Evolutionary conservation across 768 basidiomycete genomes (phyloP), one percentile per base, ranked within the genome.

Genomic region (Termitomyces sp.): DNA sequence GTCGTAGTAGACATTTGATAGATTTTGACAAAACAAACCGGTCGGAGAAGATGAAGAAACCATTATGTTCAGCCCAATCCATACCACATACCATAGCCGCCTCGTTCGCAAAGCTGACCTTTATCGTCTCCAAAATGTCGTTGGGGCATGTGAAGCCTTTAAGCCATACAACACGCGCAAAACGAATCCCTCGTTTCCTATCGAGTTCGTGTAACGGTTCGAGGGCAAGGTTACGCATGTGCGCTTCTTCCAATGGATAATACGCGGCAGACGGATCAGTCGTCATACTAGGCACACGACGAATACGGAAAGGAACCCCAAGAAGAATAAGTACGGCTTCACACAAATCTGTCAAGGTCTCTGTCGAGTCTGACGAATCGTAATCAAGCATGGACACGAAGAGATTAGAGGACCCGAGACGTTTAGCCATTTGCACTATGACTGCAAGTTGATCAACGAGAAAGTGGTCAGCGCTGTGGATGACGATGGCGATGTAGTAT

Each of bases 41-140:
- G 72, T 98, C 96, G 18, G 95, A 98, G 74, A 97, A 98, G 63
- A 98, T 94, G 78, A 98, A 99, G 73, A 93, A 90, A 0, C 94
- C 94, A 62, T 94, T 92, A 66, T 94, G 90, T 71, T 99, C 95
- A 11, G 94, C 96, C 97, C 97, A 99, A 68, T 99, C 97, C 96
- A 98, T 98, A n/a, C 95, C 96, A 68, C 97, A 98, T 2, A 98
- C 94, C 92, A 99, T 93, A 0, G 94, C 92, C 3, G 97, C 97
- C 63, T 94, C 85, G 68, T 98, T 99, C 33, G 82, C 81, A 63
- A 89, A 80, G 68, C 90, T 92, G 60, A 98, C 88, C 61, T 94
- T 87, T 68, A 98, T 85, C 24, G 91, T 96, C 73, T 99, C 97
- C 52, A 99, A 77, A 49, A 99, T 94, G 70, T 99, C 97, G 66